Evolutionary conservation across 202 grass and related monocot genomes (phyloP), one percentile per base, ranked within the genome.

Genomic region (Panicum virgatum): DNA sequence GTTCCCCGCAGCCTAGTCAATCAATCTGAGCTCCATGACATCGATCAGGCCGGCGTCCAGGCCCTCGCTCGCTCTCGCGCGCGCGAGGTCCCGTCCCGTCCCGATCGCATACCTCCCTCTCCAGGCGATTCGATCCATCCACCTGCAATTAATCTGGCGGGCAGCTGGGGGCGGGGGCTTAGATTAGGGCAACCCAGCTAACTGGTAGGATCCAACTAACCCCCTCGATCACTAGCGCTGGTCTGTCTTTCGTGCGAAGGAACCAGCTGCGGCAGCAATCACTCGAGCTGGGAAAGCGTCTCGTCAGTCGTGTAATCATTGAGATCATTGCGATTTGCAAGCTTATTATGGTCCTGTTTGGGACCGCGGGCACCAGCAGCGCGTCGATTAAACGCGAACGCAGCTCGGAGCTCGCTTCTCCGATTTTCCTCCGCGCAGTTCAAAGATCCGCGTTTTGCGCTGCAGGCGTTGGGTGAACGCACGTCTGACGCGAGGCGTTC

Each of bases 131-230:
- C 68, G 6, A 69, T 72, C 45, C 2, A 34, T 50, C 69, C n/a
- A n/a, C n/a, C 43, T 66, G 76, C 61, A 52, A n/a, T 47, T 64
- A 64, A 30, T n/a, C 37, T 72, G 58, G 37, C 26, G 51, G 58
- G 37, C 37, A 75, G 40, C 42, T 57, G 32, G 11, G 25, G 23
- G 8, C 32, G 15, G 16, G 15, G 27, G 1, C 5, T 1, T 9
- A 44, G 44, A 77, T 37, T 60, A 48, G 27, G 27, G 65, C 54
- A 72, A 77, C 78, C 67, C 50, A 82, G 73, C 61, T 78, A 87
- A 70, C 53, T 81, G 68, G 79, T 86, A 88, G 77, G 72, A 85
- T 73, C 64, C 69, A 80, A 66, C 78, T 65, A 82, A 88, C 73
- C 65, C 69, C 56, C 67, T 12, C 44, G 2, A 4, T 62, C 82